Percentiles rank a stretch among this genome's conserved stretches.
Conservation (phyloP, 257 asterid species). For the Anisodus acutangulus region DNA sequence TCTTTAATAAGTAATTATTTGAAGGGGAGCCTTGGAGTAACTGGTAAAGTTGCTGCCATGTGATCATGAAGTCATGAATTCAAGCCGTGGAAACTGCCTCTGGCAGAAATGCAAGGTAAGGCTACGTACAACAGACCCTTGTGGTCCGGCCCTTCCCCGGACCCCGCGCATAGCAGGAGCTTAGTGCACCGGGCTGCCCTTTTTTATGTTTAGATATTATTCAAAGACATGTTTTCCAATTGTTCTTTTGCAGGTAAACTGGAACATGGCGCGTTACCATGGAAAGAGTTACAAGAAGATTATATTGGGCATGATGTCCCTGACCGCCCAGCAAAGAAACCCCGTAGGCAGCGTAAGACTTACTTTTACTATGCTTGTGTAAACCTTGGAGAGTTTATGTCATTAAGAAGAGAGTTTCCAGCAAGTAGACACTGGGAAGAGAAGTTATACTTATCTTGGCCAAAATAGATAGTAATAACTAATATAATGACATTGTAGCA, state of each 20-base stretch:
- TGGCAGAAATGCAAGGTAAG: too few species aligned
- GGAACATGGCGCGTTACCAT: conserved; percentile 48
- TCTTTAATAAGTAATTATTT: background rate
- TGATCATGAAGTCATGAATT: too few species aligned
- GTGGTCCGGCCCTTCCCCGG: too few species aligned
- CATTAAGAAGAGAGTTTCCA: background rate
- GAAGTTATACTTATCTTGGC: background rate
- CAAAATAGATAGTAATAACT: background rate
- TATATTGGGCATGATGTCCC: conserved; percentile 34
- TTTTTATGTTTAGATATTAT: background rate
- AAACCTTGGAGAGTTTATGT: conserved; percentile 12
- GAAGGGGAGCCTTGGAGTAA: too few species aligned
- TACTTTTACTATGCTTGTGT: conserved; percentile 30
- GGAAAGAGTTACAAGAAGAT: conserved; percentile 40
- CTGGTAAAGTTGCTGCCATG: too few species aligned
- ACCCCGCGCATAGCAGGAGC: too few species aligned
- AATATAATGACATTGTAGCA: background rate
- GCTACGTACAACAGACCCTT: too few species aligned
- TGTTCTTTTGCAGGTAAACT: conserved; percentile 36
- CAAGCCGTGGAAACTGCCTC: too few species aligned
- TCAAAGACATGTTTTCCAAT: background rate
- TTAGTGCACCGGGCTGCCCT: too few species aligned
- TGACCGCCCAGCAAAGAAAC: conserved; percentile 50
- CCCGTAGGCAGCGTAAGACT: conserved; percentile 68
- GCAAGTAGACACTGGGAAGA: background rate